These are phyloP conservation scores for Russula emetica DNA, from an alignment of 768 basidiomycete genomes.

Conservation along the genomic window DNA sequence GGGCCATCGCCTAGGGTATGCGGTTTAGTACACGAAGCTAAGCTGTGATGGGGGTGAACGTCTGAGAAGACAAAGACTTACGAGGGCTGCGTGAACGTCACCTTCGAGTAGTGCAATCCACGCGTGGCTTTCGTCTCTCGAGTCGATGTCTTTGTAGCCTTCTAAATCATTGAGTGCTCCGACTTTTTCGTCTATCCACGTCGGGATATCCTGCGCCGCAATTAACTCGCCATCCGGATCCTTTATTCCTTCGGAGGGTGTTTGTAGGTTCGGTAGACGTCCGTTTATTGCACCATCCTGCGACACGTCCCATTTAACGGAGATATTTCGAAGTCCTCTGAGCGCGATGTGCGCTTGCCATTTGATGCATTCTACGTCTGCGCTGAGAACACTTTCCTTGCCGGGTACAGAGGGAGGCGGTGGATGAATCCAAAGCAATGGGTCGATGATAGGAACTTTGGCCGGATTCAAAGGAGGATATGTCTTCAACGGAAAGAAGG, in stretches of 20 bases:
- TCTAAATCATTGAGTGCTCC: constrained; percentile 47
- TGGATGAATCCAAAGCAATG: constrained; percentile 66
- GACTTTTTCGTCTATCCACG: constrained; percentile 63
- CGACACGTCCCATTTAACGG: constrained; percentile 63
- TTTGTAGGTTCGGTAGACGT: constrained; percentile 66
- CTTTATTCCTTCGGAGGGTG: constrained; percentile 40
- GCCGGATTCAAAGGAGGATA: constrained; percentile 26
- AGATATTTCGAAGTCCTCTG: constrained; percentile 50
- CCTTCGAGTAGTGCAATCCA: constrained; percentile 81
- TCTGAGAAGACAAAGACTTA: constrained; percentile 33
- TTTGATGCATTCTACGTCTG: constrained; percentile 82
- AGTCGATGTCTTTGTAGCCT: constrained; percentile 57
- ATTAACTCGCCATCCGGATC: constrained; percentile 48
- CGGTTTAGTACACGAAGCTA: neutral
- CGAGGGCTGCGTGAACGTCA: constrained; percentile 70
- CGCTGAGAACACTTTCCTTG: constrained; percentile 46
- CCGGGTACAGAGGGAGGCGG: constrained; percentile 32
- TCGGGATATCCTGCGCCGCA: constrained; percentile 61
- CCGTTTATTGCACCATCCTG: constrained; percentile 65
- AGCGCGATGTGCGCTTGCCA: constrained; percentile 84
- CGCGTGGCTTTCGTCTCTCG: constrained; percentile 71
- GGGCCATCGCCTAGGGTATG: constrained; percentile 44
- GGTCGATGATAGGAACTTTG: constrained; percentile 30
- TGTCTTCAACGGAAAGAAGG: constrained; percentile 29
- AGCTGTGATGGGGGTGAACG: constrained; percentile 10